Conservation (phyloP, 2,329 filamentous ascomycete genomes). For the Aspergillus sergii region DNA sequence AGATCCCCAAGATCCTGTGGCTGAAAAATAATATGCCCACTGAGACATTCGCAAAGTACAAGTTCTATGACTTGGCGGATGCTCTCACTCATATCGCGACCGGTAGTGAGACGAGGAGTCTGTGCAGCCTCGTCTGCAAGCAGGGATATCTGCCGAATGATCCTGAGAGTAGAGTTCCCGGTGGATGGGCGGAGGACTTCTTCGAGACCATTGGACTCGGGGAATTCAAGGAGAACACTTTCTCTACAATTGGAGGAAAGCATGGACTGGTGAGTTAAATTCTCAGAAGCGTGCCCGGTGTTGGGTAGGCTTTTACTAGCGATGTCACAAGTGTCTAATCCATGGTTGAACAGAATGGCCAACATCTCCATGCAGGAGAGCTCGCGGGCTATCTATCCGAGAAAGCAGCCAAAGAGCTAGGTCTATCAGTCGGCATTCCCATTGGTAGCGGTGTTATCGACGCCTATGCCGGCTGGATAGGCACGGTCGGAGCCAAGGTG, state of each 20-base stretch:
- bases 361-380: slow-evolving; percentile 89
- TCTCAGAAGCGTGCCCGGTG: background rate
- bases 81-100: slow-evolving; percentile 93
- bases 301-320: no score
- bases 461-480: slow-evolving; percentile 97
- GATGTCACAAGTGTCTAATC: background rate
- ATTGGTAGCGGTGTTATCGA: slow-evolving; percentile 97
- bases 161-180: slow-evolving; percentile 85
- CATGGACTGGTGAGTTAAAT: background rate
- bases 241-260: background rate
- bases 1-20: slow-evolving; percentile 98
- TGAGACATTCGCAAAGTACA: slow-evolving; percentile 86
- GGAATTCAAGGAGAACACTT: slow-evolving; percentile 50
- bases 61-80: slow-evolving; percentile 94
- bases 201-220: slow-evolving; percentile 81
- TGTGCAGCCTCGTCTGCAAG: slow-evolving; percentile 95
- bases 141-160: slow-evolving; percentile 96
- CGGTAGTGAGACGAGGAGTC: slow-evolving; percentile 86
- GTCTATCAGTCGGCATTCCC: slow-evolving; percentile 84
- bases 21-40: slow-evolving; percentile 97
- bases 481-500: slow-evolving; percentile 94
- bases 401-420: slow-evolving; percentile 79
- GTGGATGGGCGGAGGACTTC: slow-evolving; percentile 98
- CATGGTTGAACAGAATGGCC: slow-evolving; percentile 69
- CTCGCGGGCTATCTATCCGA: slow-evolving; percentile 85